A percentile compares a stretch with the other conserved stretches of the same genome.
phyloP scores from a whole-genome alignment of 2,329 filamentous ascomycete species.

The Neonectria sp. region DNA sequence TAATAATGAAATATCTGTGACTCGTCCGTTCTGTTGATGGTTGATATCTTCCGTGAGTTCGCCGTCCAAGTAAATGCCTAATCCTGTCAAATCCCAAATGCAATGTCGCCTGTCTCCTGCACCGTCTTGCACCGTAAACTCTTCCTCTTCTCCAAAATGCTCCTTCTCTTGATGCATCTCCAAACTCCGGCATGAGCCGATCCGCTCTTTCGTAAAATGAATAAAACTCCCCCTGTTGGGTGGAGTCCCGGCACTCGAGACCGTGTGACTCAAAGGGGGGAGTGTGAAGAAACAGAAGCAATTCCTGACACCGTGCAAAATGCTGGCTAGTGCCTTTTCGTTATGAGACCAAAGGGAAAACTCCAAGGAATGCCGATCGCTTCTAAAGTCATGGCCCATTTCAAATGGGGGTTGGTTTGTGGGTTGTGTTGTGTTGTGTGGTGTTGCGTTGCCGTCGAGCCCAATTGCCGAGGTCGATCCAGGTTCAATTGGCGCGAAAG shows the following conservation, averaged over 20 bases:
- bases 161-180: conserved; percentile 25
- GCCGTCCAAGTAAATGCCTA: conserved; percentile 28
- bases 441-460: conserved; percentile 23
- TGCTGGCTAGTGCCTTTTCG: conserved; percentile 35
- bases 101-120: conserved; percentile 22
- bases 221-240: conserved; percentile 28
- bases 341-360: conserved; percentile 31
- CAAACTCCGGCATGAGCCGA: conserved; percentile 40
- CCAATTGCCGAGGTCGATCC: conserved; percentile 19
- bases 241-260: conserved; percentile 26
- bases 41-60: conserved; percentile 22
- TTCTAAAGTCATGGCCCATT: conserved; percentile 46
- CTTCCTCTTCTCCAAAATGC: conserved; percentile 31
- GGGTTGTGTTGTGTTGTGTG: conserved; percentile 26
- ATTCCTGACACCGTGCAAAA: conserved; percentile 37
- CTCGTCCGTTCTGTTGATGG: conserved; percentile 12
- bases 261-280: conserved; percentile 10
- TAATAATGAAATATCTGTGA: conserved; percentile 10
- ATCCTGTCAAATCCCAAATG: conserved; percentile 19
- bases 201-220: conserved; percentile 28
- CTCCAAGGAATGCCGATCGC: conserved; percentile 45
- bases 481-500: neutral
- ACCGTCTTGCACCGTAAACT: neutral
- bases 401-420: conserved; percentile 36
- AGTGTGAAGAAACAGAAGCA: conserved; percentile 34